Conservation (phyloP, 2,329 filamentous ascomycete species). For the Trichoderma lentiforme region DNA sequence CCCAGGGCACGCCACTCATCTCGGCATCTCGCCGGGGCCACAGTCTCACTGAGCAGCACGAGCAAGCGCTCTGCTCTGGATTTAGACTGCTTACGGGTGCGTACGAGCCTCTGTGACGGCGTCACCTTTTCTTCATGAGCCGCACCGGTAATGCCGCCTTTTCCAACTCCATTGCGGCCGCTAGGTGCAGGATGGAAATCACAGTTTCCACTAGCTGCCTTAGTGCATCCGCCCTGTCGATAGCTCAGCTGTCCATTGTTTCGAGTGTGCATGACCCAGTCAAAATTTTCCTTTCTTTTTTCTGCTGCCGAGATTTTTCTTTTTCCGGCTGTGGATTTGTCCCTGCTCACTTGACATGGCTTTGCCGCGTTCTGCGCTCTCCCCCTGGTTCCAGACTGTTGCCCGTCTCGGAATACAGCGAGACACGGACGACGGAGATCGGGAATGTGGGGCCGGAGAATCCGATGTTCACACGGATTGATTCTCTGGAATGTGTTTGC, state of each 20-base stretch:
- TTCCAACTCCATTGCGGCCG: background rate
- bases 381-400: background rate
- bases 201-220: constrained; percentile 9
- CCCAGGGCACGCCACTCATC: constrained; percentile 2
- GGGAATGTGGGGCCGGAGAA: constrained; percentile 18
- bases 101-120: background rate
- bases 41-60: background rate
- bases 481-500: constrained; percentile 2
- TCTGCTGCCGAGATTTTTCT: background rate
- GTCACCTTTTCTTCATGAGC: background rate
- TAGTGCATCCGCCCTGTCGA: constrained; percentile 15
- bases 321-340: background rate
- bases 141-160: constrained; percentile 5
- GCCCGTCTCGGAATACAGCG: background rate
- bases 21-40: constrained; percentile 7
- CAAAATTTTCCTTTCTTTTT: background rate
- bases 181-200: constrained; percentile 9
- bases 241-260: constrained; percentile 18
- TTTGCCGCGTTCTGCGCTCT: constrained; percentile 7
- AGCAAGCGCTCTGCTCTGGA: background rate
- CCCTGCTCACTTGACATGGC: background rate
- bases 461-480: constrained; percentile 7
- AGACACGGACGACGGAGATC: constrained; percentile 7
- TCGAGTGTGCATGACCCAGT: constrained; percentile 11
- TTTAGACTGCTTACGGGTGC: constrained; percentile 8